A percentile compares a stretch with the other conserved stretches of the same genome.
Evolutionary conservation across 2,329 filamentous ascomycete species (phyloP).

Genomic region (Cladosporium sp.): DNA sequence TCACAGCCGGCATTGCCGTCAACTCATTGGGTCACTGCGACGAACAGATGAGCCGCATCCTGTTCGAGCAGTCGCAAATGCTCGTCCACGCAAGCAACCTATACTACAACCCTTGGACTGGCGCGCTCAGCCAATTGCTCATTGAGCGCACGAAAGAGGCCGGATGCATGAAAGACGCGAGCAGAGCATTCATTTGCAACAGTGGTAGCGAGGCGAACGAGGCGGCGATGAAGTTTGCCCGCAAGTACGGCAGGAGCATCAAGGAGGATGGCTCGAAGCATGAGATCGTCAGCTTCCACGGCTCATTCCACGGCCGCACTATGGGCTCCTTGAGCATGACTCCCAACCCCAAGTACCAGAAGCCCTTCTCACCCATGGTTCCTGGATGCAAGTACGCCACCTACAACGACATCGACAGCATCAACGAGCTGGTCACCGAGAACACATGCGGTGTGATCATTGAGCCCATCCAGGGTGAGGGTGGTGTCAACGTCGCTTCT

Average conservation of each 20-base stretch:
- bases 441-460: slow-evolving; percentile 91
- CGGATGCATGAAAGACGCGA: slow-evolving; percentile 76
- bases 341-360: slow-evolving; percentile 96
- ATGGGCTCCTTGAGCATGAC: slow-evolving; percentile 96
- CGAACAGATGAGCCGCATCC: slow-evolving; percentile 66
- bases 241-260: slow-evolving; percentile 72
- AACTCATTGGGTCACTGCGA: slow-evolving; percentile 91
- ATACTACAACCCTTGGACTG: slow-evolving; percentile 96
- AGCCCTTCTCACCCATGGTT: slow-evolving; percentile 90
- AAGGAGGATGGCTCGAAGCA: slow-evolving; percentile 53
- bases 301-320: slow-evolving; percentile 92
- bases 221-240: slow-evolving; percentile 92
- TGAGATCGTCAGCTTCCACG: slow-evolving; percentile 85
- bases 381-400: slow-evolving; percentile 84
- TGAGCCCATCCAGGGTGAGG: slow-evolving; percentile 96
- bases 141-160: slow-evolving; percentile 75
- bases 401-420: slow-evolving; percentile 73
- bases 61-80: slow-evolving; percentile 64
- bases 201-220: slow-evolving; percentile 97
- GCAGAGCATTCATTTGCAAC: slow-evolving; percentile 88
- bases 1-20: slow-evolving; percentile 94
- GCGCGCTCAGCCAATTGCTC: slow-evolving; percentile 77
- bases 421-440: slow-evolving; percentile 72
- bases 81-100: slow-evolving; percentile 92
- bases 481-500: slow-evolving; percentile 79